Conservation (phyloP, 176 grass and related monocot species). For the Musa acuminata region DNA sequence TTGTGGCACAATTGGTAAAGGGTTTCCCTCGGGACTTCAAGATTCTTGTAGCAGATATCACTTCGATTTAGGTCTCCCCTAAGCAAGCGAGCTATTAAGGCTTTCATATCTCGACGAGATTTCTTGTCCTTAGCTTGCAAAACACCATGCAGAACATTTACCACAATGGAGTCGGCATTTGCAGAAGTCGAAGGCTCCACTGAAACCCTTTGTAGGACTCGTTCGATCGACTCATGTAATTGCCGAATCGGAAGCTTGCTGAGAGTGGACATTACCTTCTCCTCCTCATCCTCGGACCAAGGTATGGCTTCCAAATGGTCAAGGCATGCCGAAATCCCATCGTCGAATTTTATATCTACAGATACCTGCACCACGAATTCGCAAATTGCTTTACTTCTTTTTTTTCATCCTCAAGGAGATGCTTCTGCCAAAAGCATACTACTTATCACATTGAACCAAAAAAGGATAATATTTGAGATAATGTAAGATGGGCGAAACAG, state of each 20-base stretch:
- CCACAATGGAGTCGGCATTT: conserved; percentile 1
- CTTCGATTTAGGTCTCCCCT: conserved; percentile 5
- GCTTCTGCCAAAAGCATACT: neutral
- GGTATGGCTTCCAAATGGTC: conserved; percentile 16
- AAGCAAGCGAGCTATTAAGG: conserved; percentile 10
- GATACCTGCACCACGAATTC: conserved; percentile 15
- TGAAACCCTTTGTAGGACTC: conserved; percentile 8
- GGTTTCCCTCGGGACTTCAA: conserved; percentile 12
- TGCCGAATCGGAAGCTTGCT: neutral
- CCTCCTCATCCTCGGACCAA: conserved; percentile 19
- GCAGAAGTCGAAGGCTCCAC: conserved; percentile 7
- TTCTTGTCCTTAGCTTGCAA: conserved; percentile 17
- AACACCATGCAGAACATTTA: neutral
- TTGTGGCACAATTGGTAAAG: conserved; percentile 11
- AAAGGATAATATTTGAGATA: neutral
- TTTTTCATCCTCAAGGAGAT: neutral
- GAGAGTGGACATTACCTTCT: conserved; percentile 7
- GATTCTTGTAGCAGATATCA: neutral
- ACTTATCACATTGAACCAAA: neutral
- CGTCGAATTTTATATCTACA: conserved; percentile 13
- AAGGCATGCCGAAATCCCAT: conserved; percentile 10
- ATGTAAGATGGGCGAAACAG: neutral
- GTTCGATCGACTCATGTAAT: neutral
- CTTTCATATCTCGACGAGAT: conserved; percentile 21
- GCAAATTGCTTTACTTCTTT: neutral